A percentile compares a stretch with the other conserved stretches of the same genome.
Evolutionary conservation across 352 stramenopile species (phyloP).

Genomic region (Globisporangium cylindrosporum): DNA sequence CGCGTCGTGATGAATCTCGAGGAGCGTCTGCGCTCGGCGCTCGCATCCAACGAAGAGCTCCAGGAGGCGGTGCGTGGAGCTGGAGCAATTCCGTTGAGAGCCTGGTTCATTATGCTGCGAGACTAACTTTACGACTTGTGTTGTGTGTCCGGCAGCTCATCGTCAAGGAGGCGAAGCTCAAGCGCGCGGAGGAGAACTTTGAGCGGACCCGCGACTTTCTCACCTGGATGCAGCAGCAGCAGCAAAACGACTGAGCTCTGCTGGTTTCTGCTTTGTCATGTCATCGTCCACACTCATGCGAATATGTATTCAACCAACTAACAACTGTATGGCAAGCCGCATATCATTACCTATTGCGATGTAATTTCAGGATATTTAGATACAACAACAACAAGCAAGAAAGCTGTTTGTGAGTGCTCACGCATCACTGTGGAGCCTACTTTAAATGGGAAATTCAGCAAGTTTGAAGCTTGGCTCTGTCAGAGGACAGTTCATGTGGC

Average conservation of each 20-base stretch:
- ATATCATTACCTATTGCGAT: not conserved
- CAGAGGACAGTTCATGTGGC: not conserved
- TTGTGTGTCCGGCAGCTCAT: not conserved
- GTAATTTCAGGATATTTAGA: slow-evolving; percentile 1
- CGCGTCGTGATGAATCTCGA: slow-evolving; percentile 42
- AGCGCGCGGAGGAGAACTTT: slow-evolving; percentile 31
- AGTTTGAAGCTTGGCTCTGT: not conserved
- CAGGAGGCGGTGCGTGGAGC: slow-evolving; percentile 28
- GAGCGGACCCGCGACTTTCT: slow-evolving; percentile 39
- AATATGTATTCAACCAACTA: not conserved
- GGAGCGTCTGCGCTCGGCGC: slow-evolving; percentile 33
- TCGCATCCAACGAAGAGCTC: slow-evolving; percentile 35
- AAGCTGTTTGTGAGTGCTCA: not conserved
- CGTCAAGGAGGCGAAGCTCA: slow-evolving; percentile 6
- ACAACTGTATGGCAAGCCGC: not conserved
- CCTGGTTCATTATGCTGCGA: not conserved
- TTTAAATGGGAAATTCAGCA: not conserved
- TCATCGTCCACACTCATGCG: not conserved
- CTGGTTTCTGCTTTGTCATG: not conserved
- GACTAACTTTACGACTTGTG: not conserved
- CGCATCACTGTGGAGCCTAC: not conserved
- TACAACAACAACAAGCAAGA: not conserved
- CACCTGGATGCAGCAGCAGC: slow-evolving; percentile 37
- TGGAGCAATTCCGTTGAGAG: not conserved
- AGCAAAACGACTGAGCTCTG: not conserved